Base-by-base conservation (phyloP, 1,284 basidiomycete species). In the Ustilago trichophora region DNA sequence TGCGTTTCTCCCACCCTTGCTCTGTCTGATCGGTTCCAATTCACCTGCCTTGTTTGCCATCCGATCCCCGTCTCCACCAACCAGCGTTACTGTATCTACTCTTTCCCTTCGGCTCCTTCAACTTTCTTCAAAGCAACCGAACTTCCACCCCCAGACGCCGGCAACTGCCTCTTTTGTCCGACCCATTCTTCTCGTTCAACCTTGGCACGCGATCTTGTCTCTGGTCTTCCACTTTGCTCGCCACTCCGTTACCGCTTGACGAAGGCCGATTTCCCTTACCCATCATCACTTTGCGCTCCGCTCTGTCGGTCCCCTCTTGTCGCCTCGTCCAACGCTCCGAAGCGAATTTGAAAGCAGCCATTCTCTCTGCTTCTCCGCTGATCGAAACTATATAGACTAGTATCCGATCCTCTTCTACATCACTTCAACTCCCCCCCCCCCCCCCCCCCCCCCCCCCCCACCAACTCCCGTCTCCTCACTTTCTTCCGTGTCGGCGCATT, bases 321-420 rank as follows among this genome's bases (percentile, higher is more conserved):
- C 11, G 32, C 15, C 32, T 6, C 32, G 15, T 34, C 32, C 9
- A 34, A 34, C 32, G 32, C 32, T 13, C n/a, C n/a, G 6, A 16
- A 11, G 9, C 44, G 16, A 46, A 25, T 36, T 36, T 46, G 33
- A 46, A 46, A 35, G 16, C 19, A 21, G 16, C 6, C 19, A 8
- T 13, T 13, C 7, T 19, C 12, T 21, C n/a, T n/a, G n/a, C n/a
- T n/a, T n/a, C n/a, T n/a, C n/a, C n/a, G n/a, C 34, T 6, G 7
- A 13, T 5, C 27, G 12, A 45, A 27, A 22, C 31, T 62, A 62
- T 62, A 62, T 55, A 62, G 58, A 41, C 41, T n/a, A 25, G 11
- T 31, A 34, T 35, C 50, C 16, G 29, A 44, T 58, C 48, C 22
- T 13, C 13, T 13, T 26, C 21, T 31, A 10, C 34, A n/a, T 16